phyloP scores from a whole-genome alignment of 371 early-diverging fungal species.

The Mortierella sp. region DNA sequence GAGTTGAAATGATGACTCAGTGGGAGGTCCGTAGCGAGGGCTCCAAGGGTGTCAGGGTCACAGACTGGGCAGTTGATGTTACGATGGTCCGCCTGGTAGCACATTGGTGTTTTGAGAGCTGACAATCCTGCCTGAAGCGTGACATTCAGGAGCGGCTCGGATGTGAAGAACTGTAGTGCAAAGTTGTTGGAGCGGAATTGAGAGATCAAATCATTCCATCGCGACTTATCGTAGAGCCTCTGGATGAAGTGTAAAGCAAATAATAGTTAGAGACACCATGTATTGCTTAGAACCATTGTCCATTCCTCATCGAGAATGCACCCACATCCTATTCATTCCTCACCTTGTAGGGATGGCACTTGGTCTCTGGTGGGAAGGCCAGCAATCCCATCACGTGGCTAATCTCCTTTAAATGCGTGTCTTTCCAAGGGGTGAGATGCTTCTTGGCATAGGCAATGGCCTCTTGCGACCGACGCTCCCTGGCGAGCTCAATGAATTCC shows the following conservation, averaged over 20 bases:
- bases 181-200: slow-evolving; percentile 90
- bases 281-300: neutral
- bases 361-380: slow-evolving; percentile 82
- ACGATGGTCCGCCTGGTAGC: slow-evolving; percentile 78
- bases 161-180: slow-evolving; percentile 86
- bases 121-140: slow-evolving; percentile 94
- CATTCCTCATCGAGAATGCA: neutral
- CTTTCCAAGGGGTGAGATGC: slow-evolving; percentile 82
- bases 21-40: slow-evolving; percentile 86
- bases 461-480: slow-evolving; percentile 71
- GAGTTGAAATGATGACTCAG: slow-evolving; percentile 94
- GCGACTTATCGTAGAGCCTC: slow-evolving; percentile 77
- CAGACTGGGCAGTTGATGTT: slow-evolving; percentile 97
- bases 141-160: slow-evolving; percentile 86
- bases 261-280: neutral
- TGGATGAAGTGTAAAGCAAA: slow-evolving; percentile 23
- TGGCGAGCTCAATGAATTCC: slow-evolving; percentile 91
- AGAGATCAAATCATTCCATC: slow-evolving; percentile 84
- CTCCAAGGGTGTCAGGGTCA: slow-evolving; percentile 84
- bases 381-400: slow-evolving; percentile 91
- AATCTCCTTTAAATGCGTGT: slow-evolving; percentile 79
- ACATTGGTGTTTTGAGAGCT: slow-evolving; percentile 88
- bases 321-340: too few species aligned
- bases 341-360: slow-evolving; percentile 83
- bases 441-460: slow-evolving; percentile 91